These are phyloP conservation scores for Apiosordaria backusii DNA, from an alignment of 495 filamentous ascomycete species.

Conservation along the genomic window DNA sequence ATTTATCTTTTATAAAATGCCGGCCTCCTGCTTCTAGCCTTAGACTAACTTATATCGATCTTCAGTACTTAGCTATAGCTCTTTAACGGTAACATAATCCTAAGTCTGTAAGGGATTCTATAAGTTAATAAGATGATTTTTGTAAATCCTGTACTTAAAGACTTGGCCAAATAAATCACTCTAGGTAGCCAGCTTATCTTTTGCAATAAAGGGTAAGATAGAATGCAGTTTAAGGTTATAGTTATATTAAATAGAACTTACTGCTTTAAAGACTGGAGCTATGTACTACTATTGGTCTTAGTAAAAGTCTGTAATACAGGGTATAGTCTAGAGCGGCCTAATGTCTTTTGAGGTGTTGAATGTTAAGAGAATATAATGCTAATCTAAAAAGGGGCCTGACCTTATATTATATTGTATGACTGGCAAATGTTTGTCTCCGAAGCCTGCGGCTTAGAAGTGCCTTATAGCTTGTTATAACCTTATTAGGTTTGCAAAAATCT, in stretches of 20 bases:
- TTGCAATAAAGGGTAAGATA: constrained; percentile 8
- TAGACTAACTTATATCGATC: background rate
- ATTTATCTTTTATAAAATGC: constrained; percentile 11
- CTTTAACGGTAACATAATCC: constrained; percentile 5
- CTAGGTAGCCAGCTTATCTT: background rate
- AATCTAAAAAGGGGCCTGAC: no score
- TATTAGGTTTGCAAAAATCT: no score
- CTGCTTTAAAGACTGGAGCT: background rate
- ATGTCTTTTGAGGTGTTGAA: background rate
- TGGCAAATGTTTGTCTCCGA: no score
- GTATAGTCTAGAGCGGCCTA: background rate
- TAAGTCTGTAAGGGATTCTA: background rate
- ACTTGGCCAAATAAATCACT: constrained; percentile 9
- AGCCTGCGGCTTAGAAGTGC: no score
- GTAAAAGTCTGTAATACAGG: background rate
- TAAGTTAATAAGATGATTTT: constrained; percentile 1
- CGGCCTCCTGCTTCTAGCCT: constrained; percentile 1
- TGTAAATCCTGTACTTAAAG: constrained; percentile 8
- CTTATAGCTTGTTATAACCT: no score
- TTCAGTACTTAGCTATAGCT: background rate
- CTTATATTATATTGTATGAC: no score
- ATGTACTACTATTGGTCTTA: constrained; percentile 6
- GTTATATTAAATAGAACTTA: background rate
- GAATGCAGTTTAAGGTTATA: background rate
- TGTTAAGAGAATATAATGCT: background rate